phyloP scores from a whole-genome alignment of 352 stramenopile species.

The Phytophthora vignae region DNA sequence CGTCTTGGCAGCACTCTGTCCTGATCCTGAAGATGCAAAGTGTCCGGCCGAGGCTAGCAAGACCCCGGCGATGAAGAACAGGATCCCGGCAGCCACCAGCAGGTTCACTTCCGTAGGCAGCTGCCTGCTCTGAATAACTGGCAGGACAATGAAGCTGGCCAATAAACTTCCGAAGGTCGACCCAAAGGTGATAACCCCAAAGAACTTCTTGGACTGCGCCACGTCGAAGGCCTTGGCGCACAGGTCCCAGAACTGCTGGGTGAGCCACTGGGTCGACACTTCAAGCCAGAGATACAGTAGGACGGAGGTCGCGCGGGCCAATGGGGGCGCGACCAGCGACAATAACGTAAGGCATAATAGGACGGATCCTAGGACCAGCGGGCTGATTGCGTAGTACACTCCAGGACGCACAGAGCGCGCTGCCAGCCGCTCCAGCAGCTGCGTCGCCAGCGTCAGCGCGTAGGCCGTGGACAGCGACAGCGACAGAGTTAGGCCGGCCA shows the following conservation, averaged over 20 bases:
- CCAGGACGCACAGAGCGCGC: conserved; percentile 33
- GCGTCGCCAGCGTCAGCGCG: conserved; percentile 57
- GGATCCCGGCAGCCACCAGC: conserved; percentile 56
- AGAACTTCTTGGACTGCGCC: conserved; percentile 86
- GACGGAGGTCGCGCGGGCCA: conserved; percentile 60
- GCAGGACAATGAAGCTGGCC: conserved; percentile 78
- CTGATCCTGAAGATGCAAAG: conserved; percentile 38
- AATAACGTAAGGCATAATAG: conserved; percentile 55
- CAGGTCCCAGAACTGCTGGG: conserved; percentile 89
- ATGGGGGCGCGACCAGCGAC: conserved; percentile 53
- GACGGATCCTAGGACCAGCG: conserved; percentile 48
- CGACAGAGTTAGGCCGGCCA: conserved; percentile 76
- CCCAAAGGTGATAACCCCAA: conserved; percentile 88
- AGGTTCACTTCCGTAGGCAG: conserved; percentile 81
- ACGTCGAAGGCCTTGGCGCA: conserved; percentile 86
- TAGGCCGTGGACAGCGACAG: conserved; percentile 82
- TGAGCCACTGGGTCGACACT: conserved; percentile 75
- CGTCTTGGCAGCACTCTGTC: conserved; percentile 3
- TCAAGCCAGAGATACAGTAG: conserved; percentile 87
- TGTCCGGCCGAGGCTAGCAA: conserved; percentile 60
- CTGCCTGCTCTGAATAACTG: conserved; percentile 52
- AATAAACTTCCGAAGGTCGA: conserved; percentile 81
- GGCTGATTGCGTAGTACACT: conserved; percentile 65
- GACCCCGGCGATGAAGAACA: conserved; percentile 67
- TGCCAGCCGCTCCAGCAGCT: conserved; percentile 43